phyloP scores from a whole-genome alignment of 768 basidiomycete genomes.

The Clitopilus passeckerianus region DNA sequence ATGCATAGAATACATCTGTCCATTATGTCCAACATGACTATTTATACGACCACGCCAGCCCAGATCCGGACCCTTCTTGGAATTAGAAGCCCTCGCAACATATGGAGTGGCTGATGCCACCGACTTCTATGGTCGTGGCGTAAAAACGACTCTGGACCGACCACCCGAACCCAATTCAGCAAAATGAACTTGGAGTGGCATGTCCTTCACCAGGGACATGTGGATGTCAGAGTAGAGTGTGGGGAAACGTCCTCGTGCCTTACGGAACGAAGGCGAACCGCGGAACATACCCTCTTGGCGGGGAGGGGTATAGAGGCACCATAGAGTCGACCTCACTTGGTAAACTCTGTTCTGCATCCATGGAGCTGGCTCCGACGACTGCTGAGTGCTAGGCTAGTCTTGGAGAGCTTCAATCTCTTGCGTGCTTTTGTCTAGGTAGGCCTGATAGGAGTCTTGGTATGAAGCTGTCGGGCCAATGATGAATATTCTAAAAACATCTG shows the following conservation, averaged over 20 bases:
- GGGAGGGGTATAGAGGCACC: not conserved
- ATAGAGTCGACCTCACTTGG: not conserved
- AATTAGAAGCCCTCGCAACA: not conserved
- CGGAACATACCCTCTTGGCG: not conserved
- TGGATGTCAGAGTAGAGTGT: not conserved
- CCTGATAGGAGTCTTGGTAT: slow-evolving; percentile 58
- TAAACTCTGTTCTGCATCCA: not conserved
- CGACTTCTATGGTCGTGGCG: not conserved
- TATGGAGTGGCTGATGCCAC: not conserved
- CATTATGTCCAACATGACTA: not conserved
- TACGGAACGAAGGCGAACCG: not conserved
- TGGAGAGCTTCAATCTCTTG: slow-evolving; percentile 62
- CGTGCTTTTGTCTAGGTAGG: slow-evolving; percentile 51
- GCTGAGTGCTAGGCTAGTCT: slow-evolving; percentile 34
- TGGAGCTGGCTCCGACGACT: not conserved
- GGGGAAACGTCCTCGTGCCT: not conserved
- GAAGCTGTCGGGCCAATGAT: slow-evolving; percentile 28
- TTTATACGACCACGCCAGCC: not conserved
- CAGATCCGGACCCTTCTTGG: not conserved
- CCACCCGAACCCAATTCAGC: not conserved
- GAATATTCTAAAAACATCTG: not conserved
- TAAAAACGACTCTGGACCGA: not conserved
- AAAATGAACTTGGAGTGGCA: not conserved
- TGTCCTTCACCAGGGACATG: not conserved
- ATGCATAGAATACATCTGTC: not conserved